Conservation (phyloP, 805 yeast genomes). For the Wickerhamomyces sydowiorum region DNA sequence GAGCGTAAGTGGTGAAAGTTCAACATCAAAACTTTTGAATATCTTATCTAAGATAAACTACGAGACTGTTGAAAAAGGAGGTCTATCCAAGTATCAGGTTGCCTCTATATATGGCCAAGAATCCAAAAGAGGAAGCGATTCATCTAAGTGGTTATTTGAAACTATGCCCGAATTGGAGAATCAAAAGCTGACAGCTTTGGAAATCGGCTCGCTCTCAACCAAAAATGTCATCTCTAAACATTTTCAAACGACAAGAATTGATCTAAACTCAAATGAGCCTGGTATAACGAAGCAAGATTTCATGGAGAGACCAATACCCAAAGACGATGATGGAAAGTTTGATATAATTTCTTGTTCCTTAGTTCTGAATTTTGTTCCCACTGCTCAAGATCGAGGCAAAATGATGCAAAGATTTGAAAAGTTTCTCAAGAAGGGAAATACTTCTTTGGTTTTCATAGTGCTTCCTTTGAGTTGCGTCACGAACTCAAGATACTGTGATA, state of each 20-base stretch:
- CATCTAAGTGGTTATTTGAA: slow-evolving; percentile 72
- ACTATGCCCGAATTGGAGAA: slow-evolving; percentile 47
- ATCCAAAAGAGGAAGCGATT: slow-evolving; percentile 79
- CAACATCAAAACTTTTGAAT: slow-evolving; percentile 16
- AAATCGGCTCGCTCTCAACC: slow-evolving; percentile 77
- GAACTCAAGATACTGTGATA: slow-evolving; percentile 76
- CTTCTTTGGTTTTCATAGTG: slow-evolving; percentile 60
- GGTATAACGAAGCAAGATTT: slow-evolving; percentile 75
- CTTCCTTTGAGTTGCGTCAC: slow-evolving; percentile 81
- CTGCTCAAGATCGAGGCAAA: slow-evolving; percentile 61
- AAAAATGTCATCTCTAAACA: slow-evolving; percentile 53
- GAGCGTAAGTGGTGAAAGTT: slow-evolving; percentile 8
- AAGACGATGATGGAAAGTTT: slow-evolving; percentile 38
- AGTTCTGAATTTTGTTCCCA: slow-evolving; percentile 85
- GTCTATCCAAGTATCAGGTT: slow-evolving; percentile 69
- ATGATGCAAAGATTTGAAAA: slow-evolving; percentile 61
- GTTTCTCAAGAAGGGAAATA: slow-evolving; percentile 38
- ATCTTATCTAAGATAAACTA: slow-evolving; percentile 50
- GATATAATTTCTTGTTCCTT: slow-evolving; percentile 75
- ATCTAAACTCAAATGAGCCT: slow-evolving; percentile 74
- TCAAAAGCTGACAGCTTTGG: slow-evolving; percentile 44
- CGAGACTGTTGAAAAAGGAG: slow-evolving; percentile 65
- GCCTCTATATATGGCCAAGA: slow-evolving; percentile 88
- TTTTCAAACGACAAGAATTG: slow-evolving; percentile 49
- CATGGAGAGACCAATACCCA: slow-evolving; percentile 67